Percentiles rank a stretch among this genome's conserved stretches.
Evolutionary conservation across 73 alveolate species (phyloP).

Genomic region (Effrenium voratum): DNA sequence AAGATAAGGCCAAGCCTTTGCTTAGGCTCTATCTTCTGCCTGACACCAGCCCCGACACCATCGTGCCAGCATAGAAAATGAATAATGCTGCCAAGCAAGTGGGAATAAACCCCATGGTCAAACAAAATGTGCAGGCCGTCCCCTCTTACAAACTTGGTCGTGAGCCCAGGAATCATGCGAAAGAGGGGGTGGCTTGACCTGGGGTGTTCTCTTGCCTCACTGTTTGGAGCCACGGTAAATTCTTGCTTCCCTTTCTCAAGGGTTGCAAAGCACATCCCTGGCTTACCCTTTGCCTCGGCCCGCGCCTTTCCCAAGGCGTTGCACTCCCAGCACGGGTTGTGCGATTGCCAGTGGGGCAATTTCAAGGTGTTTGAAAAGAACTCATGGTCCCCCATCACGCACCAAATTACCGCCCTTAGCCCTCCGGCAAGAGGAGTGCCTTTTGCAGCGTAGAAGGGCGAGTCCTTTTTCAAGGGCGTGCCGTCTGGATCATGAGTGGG

Average conservation of each 20-base stretch:
- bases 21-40: not conserved
- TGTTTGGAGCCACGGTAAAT: not conserved
- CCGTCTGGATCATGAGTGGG: constrained; percentile 25
- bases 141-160: not conserved
- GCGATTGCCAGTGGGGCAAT: constrained; percentile 29
- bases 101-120: constrained; percentile 1
- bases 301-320: not conserved
- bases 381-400: constrained; percentile 21
- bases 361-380: not conserved
- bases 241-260: constrained; percentile 11
- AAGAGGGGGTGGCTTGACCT: not conserved
- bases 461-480: constrained; percentile 5
- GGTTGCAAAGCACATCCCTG: not conserved
- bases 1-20: constrained; percentile 18
- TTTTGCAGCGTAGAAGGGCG: not conserved
- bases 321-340: constrained; percentile 52
- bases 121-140: constrained; percentile 25
- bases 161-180: not conserved
- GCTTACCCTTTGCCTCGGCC: not conserved
- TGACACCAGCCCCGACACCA: constrained; percentile 34
- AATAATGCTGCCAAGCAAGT: not conserved
- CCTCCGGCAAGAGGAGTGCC: not conserved
- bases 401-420: not conserved
- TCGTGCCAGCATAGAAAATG: not conserved
- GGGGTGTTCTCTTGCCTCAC: not conserved